These are phyloP conservation scores for Pythium rhizo-oryzae DNA, from an alignment of 352 stramenopile genomes.

Conservation along the genomic window DNA sequence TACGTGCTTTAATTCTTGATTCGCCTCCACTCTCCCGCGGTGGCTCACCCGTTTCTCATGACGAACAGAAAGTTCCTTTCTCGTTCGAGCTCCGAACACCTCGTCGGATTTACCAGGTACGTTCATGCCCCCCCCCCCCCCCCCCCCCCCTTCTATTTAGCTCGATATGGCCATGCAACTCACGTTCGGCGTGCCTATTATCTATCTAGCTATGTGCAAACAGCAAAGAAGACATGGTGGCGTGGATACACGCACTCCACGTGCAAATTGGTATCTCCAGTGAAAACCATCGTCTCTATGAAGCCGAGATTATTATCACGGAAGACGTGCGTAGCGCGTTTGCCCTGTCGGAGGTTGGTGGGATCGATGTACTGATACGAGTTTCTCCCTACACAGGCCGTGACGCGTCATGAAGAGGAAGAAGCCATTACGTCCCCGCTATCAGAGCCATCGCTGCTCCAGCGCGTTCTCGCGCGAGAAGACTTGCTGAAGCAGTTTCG, in stretches of 20 bases:
- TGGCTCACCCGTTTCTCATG: not conserved
- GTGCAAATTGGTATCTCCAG: slow-evolving; percentile 78
- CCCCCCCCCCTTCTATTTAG: not conserved
- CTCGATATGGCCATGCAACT: not conserved
- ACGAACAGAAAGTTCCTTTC: slow-evolving; percentile 57
- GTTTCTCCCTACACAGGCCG: slow-evolving; percentile 42
- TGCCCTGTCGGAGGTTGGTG: too few species aligned
- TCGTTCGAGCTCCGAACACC: slow-evolving; percentile 85
- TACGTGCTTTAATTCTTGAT: slow-evolving; percentile 33
- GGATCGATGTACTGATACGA: too few species aligned
- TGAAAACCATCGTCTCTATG: slow-evolving; percentile 80
- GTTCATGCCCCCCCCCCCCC: not conserved
- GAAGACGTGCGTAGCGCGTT: slow-evolving; percentile 61
- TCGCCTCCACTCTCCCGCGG: not conserved
- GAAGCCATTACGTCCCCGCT: slow-evolving; percentile 35
- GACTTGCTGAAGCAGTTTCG: slow-evolving; percentile 81
- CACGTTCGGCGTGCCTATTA: not conserved
- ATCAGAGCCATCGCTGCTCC: slow-evolving; percentile 61
- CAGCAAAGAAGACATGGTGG: slow-evolving; percentile 80
- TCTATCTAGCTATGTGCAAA: slow-evolving; percentile 64
- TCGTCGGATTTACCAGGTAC: slow-evolving; percentile 70
- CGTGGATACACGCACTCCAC: slow-evolving; percentile 82
- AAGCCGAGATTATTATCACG: slow-evolving; percentile 85
- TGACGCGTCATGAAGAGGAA: slow-evolving; percentile 62
- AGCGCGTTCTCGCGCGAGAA: slow-evolving; percentile 71